Evolutionary conservation across 768 basidiomycete genomes (phyloP).

Genomic region (Hypholoma fasciculare): DNA sequence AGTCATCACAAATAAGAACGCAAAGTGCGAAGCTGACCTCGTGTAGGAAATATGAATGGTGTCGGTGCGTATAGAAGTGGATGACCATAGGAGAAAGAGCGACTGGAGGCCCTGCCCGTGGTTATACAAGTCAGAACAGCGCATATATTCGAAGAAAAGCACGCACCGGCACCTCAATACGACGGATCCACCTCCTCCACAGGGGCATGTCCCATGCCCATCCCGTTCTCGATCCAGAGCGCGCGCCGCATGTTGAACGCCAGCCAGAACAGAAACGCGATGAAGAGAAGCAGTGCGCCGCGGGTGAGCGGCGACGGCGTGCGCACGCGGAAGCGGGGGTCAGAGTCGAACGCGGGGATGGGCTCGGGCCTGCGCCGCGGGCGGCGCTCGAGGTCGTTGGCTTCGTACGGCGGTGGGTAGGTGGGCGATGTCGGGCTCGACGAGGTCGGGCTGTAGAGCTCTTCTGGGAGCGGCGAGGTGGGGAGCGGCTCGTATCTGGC

Average conservation of each 20-base stretch:
- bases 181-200: constrained; percentile 18
- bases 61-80: too few relatives aligned
- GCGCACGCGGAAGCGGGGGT: constrained; percentile 50
- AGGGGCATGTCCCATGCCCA: constrained; percentile 14
- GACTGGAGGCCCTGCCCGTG: too few relatives aligned
- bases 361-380: constrained; percentile 11
- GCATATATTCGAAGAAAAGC: too few relatives aligned
- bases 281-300: constrained; percentile 40
- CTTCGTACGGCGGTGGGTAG: constrained; percentile 14
- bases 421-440: constrained; percentile 16
- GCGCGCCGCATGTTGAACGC: constrained; percentile 29
- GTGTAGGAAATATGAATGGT: too few relatives aligned
- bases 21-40: too few relatives aligned
- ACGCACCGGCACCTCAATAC: constrained; percentile 5
- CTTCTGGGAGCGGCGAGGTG: constrained; percentile 10
- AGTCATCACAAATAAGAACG: too few relatives aligned
- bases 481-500: constrained; percentile 19
- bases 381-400: constrained; percentile 15
- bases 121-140: too few relatives aligned
- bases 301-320: constrained; percentile 54
- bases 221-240: constrained; percentile 23
- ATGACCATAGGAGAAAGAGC: too few relatives aligned
- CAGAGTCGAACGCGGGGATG: constrained; percentile 26
- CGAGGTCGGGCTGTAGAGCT: constrained; percentile 11
- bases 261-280: constrained; percentile 41